A percentile compares a stretch with the other conserved stretches of the same genome.
Evolutionary conservation across 208 protist species (phyloP).

Genomic region (Trypanosoma lewisi): DNA sequence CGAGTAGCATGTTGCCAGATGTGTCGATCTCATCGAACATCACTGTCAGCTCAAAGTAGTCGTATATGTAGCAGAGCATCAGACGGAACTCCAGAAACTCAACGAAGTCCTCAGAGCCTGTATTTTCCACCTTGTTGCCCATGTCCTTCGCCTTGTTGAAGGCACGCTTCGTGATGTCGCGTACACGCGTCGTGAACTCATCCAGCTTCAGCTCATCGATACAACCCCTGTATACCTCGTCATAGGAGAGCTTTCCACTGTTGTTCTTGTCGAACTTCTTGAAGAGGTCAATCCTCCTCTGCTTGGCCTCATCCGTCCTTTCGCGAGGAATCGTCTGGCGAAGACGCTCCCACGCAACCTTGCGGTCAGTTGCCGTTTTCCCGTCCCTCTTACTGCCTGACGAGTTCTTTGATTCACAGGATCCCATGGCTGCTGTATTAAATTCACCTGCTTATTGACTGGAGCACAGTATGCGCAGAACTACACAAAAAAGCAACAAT

Average conservation of each 20-base stretch:
- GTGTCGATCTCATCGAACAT: conserved; percentile 86
- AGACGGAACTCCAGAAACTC: conserved; percentile 78
- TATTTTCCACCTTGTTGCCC: conserved; percentile 34
- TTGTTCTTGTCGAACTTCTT: conserved; percentile 65
- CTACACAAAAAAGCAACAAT: conserved; percentile 5
- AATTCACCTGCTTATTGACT: too few relatives aligned
- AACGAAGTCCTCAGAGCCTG: conserved; percentile 44
- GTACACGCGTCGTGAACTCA: conserved; percentile 60
- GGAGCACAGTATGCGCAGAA: too few relatives aligned
- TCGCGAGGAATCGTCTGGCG: too few relatives aligned
- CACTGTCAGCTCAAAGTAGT: conserved; percentile 63
- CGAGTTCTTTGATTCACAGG: too few relatives aligned
- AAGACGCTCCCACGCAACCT: too few relatives aligned
- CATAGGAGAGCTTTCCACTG: conserved; percentile 48
- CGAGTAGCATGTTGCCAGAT: conserved; percentile 65
- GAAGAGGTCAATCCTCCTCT: conserved; percentile 63
- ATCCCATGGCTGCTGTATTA: too few relatives aligned
- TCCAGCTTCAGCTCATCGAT: conserved; percentile 52
- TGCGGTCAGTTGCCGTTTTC: too few relatives aligned
- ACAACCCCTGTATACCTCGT: conserved; percentile 58
- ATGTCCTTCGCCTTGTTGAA: conserved; percentile 74
- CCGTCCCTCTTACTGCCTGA: too few relatives aligned
- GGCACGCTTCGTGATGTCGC: conserved; percentile 73
- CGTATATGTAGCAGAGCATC: conserved; percentile 58
- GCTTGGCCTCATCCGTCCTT: conserved; percentile 29